Percentiles rank a stretch among this genome's conserved stretches.
Conservation (phyloP, 129 eudicot species). For the Helianthus annuus region DNA sequence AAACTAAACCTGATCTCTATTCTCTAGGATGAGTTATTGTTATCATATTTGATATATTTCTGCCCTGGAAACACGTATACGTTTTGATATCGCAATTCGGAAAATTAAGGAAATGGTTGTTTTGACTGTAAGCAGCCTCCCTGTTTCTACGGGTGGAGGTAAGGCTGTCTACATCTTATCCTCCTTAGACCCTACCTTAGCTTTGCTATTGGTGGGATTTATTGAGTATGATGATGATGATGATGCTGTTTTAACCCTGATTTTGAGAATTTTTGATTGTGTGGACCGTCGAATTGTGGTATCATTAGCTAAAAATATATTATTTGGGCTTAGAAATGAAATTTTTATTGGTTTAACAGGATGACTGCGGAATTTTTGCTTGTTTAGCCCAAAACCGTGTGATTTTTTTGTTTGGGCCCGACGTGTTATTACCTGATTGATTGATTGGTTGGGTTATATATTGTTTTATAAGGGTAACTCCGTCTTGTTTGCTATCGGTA, state of each 20-base stretch:
- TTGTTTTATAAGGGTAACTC: neutral
- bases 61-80: neutral
- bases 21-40: conserved; percentile 7
- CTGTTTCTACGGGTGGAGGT: no score
- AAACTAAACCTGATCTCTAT: neutral
- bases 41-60: neutral
- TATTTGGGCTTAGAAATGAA: neutral
- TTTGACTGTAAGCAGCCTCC: no score
- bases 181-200: no score
- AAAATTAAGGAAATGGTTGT: neutral
- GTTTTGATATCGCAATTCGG: neutral
- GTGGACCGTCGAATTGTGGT: no score
- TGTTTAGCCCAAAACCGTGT: neutral
- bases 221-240: no score
- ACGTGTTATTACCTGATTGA: neutral
- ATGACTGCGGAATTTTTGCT: neutral
- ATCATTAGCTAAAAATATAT: neutral
- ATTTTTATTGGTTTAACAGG: neutral
- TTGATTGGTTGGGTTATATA: neutral
- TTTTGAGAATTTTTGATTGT: no score
- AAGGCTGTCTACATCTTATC: no score
- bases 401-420: neutral
- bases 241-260: no score
- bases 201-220: no score
- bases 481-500: neutral